These are phyloP conservation scores for Syzygium syzygioides DNA, from an alignment of 441 rosid genomes.

Conservation along the genomic window DNA sequence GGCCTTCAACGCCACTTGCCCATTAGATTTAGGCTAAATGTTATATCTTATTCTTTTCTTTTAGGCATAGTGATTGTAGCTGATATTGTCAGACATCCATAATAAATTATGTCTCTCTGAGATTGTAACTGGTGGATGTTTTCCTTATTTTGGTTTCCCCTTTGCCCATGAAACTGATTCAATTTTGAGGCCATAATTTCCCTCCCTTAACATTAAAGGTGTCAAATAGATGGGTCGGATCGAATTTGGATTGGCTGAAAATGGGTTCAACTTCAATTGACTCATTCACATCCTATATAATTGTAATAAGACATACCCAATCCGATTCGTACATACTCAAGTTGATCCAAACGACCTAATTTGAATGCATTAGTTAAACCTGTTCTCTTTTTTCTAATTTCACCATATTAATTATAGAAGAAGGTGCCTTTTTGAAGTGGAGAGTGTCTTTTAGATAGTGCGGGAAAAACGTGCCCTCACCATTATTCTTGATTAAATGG, in stretches of 20 bases:
- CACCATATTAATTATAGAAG: background rate
- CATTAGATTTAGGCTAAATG: background rate
- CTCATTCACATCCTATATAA: background rate
- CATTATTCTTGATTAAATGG: background rate
- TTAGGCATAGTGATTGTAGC: background rate
- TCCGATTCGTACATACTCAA: background rate
- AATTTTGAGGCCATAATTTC: background rate
- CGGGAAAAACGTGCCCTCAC: background rate
- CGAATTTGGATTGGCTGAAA: background rate
- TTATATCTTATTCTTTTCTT: background rate
- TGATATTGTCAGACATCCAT: background rate
- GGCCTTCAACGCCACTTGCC: background rate
- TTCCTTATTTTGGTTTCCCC: background rate
- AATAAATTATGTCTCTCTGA: background rate
- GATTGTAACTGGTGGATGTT: background rate
- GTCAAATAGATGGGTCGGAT: background rate
- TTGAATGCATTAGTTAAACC: background rate
- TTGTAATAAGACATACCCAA: background rate
- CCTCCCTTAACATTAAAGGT: background rate
- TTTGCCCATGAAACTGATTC: background rate
- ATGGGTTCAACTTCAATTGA: background rate
- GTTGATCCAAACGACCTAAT: background rate
- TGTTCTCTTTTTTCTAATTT: background rate
- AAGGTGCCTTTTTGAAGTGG: background rate
- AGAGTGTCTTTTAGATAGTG: background rate